Conservation (phyloP, 192 early-diverging fungal genomes). For the Coemansia sp. region DNA sequence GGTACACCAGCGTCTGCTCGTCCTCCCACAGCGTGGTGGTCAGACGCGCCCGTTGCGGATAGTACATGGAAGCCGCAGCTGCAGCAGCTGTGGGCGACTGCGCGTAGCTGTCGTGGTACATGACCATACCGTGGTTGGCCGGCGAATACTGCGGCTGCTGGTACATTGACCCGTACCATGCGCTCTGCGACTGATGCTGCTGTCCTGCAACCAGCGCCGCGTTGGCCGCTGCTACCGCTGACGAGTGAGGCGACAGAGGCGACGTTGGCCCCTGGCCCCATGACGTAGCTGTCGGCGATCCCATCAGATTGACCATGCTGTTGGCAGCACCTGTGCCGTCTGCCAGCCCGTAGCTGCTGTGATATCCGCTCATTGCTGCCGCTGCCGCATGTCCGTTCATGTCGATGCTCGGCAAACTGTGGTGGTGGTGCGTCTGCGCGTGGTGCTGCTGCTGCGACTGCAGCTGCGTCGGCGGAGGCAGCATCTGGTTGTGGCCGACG, state of each 20-base stretch:
- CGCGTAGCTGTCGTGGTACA: constrained; percentile 54
- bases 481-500: constrained; percentile 39
- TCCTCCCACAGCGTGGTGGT: constrained; percentile 83
- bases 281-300: constrained; percentile 42
- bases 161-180: constrained; percentile 52
- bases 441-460: constrained; percentile 39
- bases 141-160: constrained; percentile 53
- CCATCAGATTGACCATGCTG: constrained; percentile 47
- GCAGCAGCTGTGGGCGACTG: constrained; percentile 41
- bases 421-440: constrained; percentile 28
- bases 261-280: constrained; percentile 45
- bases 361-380: constrained; percentile 42
- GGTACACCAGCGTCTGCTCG: constrained; percentile 75
- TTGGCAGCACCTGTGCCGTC: constrained; percentile 36
- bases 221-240: constrained; percentile 34
- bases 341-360: constrained; percentile 54
- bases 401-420: constrained; percentile 53
- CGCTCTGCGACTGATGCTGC: constrained; percentile 41
- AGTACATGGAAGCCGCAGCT: constrained; percentile 56
- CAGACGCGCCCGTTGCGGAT: constrained; percentile 48
- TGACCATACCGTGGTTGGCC: constrained; percentile 45
- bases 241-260: constrained; percentile 39
- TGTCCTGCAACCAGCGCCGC: constrained; percentile 39
- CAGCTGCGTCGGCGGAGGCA: constrained; percentile 45
- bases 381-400: constrained; percentile 49